Conservation (phyloP, 1,284 basidiomycete species). For the Megacollybia platyphylla region DNA sequence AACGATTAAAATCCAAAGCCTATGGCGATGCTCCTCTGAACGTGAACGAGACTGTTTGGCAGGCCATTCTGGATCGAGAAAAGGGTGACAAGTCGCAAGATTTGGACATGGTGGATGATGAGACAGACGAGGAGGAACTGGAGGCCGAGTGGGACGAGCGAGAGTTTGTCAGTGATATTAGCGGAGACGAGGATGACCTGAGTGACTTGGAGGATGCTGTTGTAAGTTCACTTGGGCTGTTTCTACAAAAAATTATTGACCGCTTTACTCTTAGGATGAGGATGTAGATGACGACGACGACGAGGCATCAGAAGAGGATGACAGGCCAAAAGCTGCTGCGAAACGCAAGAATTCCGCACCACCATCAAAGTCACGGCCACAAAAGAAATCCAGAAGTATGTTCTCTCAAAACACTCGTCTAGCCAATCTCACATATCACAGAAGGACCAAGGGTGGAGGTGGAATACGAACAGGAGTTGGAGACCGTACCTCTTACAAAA, state of each 20-base stretch:
- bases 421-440: constrained; percentile 12
- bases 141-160: constrained; percentile 57
- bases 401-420: constrained; percentile 6
- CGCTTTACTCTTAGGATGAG: constrained; percentile 16
- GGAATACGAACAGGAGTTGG: constrained; percentile 90
- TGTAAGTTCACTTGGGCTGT: constrained; percentile 22
- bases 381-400: constrained; percentile 49
- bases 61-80: constrained; percentile 76
- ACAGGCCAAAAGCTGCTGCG: constrained; percentile 35
- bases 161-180: constrained; percentile 83
- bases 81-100: constrained; percentile 40
- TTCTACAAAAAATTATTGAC: constrained; percentile 2
- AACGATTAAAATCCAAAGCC: constrained; percentile 90
- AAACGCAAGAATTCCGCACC: constrained; percentile 52
- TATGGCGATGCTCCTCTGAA: constrained; percentile 98
- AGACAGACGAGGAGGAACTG: constrained; percentile 35
- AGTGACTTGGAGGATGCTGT: constrained; percentile 64
- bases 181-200: constrained; percentile 43
- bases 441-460: constrained; percentile 80
- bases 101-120: constrained; percentile 34
- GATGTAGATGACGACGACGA: constrained; percentile 26
- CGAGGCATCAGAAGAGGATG: constrained; percentile 18
- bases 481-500: constrained; percentile 50
- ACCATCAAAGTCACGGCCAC: constrained; percentile 28
- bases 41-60: constrained; percentile 97